Percentiles rank a stretch among this genome's conserved stretches.
Conservation (phyloP, 2,329 filamentous ascomycete species). For the Dothideomycetidae sp. region DNA sequence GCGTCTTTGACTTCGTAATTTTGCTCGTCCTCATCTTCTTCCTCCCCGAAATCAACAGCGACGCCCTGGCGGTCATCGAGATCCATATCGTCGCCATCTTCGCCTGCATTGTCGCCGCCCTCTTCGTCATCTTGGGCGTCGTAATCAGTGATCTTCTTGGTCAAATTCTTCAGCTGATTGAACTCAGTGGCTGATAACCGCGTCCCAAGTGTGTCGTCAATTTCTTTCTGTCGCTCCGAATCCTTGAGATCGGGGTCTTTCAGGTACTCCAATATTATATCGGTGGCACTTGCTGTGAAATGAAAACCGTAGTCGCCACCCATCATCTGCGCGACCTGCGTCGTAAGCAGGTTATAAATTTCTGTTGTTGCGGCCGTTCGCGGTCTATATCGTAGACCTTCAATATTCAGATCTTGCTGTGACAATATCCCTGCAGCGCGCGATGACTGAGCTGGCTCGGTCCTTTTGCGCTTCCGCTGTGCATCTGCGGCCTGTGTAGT, state of each 20-base stretch:
- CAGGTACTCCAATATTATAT: slow-evolving; percentile 76
- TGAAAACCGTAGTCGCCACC: slow-evolving; percentile 90
- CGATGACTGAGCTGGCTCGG: slow-evolving; percentile 50
- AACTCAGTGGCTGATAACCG: slow-evolving; percentile 79
- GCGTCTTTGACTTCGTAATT: slow-evolving; percentile 76
- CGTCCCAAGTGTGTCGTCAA: slow-evolving; percentile 82
- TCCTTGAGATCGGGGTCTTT: slow-evolving; percentile 96
- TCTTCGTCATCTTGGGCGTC: slow-evolving; percentile 93
- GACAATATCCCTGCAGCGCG: slow-evolving; percentile 66
- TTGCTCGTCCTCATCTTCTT: slow-evolving; percentile 66
- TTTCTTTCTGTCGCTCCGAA: slow-evolving; percentile 94
- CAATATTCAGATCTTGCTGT: slow-evolving; percentile 71
- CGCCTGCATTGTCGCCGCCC: slow-evolving; percentile 55
- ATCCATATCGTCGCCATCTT: slow-evolving; percentile 53
- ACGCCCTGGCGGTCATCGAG: slow-evolving; percentile 92
- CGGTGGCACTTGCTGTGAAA: slow-evolving; percentile 82
- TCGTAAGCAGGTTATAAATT: slow-evolving; percentile 88
- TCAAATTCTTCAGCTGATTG: slow-evolving; percentile 88
- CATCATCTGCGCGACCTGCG: slow-evolving; percentile 72
- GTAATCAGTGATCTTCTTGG: slow-evolving; percentile 98
- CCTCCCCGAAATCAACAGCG: slow-evolving; percentile 90
- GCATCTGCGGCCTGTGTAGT: slow-evolving; percentile 33
- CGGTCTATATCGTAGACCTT: slow-evolving; percentile 83
- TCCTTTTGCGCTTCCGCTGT: slow-evolving; percentile 71
- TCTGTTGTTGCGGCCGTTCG: slow-evolving; percentile 81